Conservation (phyloP, 2,329 filamentous ascomycete species). For the Aspergillus brasiliensis region DNA sequence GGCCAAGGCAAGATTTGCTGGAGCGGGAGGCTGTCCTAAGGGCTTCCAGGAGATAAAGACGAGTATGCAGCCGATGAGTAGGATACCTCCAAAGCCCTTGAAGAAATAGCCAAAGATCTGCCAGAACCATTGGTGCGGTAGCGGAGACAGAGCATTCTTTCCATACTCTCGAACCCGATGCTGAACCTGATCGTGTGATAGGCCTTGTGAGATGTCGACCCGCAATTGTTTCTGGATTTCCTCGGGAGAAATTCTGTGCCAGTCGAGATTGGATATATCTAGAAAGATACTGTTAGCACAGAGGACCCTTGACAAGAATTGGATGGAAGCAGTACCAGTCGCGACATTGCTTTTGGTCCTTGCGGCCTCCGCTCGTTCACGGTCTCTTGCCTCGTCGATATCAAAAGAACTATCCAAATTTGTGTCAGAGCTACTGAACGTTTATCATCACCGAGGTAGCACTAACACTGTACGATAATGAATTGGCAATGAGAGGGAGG, state of each 20-base stretch:
- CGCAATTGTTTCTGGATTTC: conserved; percentile 63
- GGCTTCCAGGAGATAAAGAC: conserved; percentile 79
- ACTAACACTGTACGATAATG: conserved; percentile 35
- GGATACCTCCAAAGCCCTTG: conserved; percentile 72
- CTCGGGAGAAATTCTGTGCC: conserved; percentile 63
- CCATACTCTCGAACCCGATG: conserved; percentile 63
- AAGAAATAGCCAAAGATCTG: conserved; percentile 72
- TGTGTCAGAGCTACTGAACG: neutral
- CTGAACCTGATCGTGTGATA: conserved; percentile 61
- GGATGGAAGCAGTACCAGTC: conserved; percentile 42
- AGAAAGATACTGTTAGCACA: neutral
- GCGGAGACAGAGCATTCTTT: conserved; percentile 66
- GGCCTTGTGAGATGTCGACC: conserved; percentile 58
- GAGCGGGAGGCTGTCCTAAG: conserved; percentile 69
- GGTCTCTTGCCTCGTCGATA: conserved; percentile 58
- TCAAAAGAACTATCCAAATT: conserved; percentile 51
- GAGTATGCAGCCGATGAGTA: conserved; percentile 68
- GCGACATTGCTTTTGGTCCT: conserved; percentile 50
- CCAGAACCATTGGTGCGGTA: conserved; percentile 61
- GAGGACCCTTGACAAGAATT: neutral
- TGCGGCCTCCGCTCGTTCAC: conserved; percentile 44
- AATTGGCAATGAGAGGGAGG: conserved; percentile 30
- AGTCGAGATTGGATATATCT: conserved; percentile 62
- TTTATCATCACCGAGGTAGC: neutral
- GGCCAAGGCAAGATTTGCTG: conserved; percentile 71